Conservation (phyloP, 2,329 filamentous ascomycete genomes). For the Fusarium haematococcum region DNA sequence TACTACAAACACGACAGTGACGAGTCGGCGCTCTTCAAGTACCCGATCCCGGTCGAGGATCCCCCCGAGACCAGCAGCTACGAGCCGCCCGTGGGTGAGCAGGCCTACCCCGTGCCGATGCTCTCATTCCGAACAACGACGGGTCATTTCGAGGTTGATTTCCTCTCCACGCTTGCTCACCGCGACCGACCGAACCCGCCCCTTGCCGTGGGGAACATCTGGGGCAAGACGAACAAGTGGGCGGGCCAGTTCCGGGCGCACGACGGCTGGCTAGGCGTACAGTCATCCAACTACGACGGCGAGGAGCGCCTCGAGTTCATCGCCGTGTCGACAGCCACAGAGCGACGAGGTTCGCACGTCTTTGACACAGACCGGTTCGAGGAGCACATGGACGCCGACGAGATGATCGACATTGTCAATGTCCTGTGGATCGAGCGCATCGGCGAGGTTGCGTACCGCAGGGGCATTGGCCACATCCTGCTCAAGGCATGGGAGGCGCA, state of each 20-base stretch:
- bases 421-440: constrained; percentile 61
- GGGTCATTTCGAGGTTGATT: constrained; percentile 56
- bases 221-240: constrained; percentile 51
- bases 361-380: constrained; percentile 55
- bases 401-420: constrained; percentile 59
- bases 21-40: constrained; percentile 53
- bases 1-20: constrained; percentile 57
- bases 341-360: constrained; percentile 56
- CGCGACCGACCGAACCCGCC: constrained; percentile 53
- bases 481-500: constrained; percentile 56
- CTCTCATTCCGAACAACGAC: constrained; percentile 55
- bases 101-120: constrained; percentile 52
- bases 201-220: constrained; percentile 58
- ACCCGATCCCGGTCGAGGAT: constrained; percentile 56
- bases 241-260: constrained; percentile 58
- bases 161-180: constrained; percentile 51
- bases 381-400: constrained; percentile 56
- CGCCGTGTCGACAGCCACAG: constrained; percentile 55
- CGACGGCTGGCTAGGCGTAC: constrained; percentile 59
- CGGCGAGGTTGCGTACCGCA: constrained; percentile 55
- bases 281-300: constrained; percentile 60
- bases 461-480: constrained; percentile 58
- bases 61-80: constrained; percentile 46
- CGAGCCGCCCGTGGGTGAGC: constrained; percentile 46
- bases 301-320: constrained; percentile 59